Conservation (phyloP, 805 yeast species). For the Pichia ethanolica region DNA sequence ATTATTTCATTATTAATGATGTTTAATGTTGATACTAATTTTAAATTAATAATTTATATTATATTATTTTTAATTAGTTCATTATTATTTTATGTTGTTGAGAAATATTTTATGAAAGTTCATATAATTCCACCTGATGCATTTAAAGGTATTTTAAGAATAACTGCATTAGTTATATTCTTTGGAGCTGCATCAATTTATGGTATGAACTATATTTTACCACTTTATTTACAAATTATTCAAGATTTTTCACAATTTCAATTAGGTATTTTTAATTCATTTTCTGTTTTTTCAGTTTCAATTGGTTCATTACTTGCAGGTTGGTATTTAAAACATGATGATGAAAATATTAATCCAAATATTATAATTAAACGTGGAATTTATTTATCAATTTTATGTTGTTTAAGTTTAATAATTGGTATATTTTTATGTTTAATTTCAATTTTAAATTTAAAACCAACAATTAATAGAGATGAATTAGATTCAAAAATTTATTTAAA, state of each 20-base stretch:
- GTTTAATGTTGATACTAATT: constrained; percentile 19
- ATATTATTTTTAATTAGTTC: constrained; percentile 14
- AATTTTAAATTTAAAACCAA: constrained; percentile 19
- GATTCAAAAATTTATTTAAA: constrained; percentile 2
- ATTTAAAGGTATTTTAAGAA: constrained; percentile 32
- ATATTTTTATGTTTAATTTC: constrained; percentile 14
- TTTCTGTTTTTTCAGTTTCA: constrained; percentile 33
- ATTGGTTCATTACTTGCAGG: constrained; percentile 36
- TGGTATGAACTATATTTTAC: constrained; percentile 30
- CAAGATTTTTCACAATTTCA: constrained; percentile 32
- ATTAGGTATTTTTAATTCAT: constrained; percentile 35
- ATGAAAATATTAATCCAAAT: constrained; percentile 10
- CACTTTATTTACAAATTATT: constrained; percentile 37
- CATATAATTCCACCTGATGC: constrained; percentile 34
- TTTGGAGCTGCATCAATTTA: constrained; percentile 33
- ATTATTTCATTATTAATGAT: constrained; percentile 31
- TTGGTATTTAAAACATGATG: constrained; percentile 23
- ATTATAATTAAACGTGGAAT: constrained; percentile 18
- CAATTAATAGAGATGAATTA: constrained; percentile 13
- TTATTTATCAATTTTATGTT: constrained; percentile 19
- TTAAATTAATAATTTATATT: constrained; percentile 9
- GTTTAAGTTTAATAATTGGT: constrained; percentile 19
- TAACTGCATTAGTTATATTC: constrained; percentile 31
- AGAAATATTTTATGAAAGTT: constrained; percentile 29
- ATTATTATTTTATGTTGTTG: constrained; percentile 26